Evolutionary conservation across 2,329 filamentous ascomycete genomes (phyloP).

Genomic region (Dactylellina parvicollis): DNA sequence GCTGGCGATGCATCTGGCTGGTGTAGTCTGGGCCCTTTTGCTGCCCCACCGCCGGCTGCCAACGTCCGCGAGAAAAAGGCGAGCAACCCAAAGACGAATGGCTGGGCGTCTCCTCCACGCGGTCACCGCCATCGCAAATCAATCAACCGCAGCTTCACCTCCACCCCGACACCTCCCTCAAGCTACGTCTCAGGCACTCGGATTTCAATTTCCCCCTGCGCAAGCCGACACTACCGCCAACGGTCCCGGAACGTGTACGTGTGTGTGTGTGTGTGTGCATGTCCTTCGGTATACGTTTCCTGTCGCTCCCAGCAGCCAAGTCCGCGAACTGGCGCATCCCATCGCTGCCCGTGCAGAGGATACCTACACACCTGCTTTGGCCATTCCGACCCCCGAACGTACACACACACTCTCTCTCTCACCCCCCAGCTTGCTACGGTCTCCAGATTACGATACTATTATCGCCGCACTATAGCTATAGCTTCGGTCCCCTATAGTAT

Average conservation of each 20-base stretch:
- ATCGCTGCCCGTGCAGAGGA: not conserved
- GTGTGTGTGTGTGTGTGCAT: not conserved
- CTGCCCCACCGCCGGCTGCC: constrained; percentile 11
- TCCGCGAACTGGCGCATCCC: constrained; percentile 25
- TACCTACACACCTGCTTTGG: not conserved
- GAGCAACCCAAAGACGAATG: constrained; percentile 2
- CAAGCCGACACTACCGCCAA: not conserved
- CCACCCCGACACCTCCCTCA: not conserved
- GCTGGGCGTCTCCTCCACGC: not conserved
- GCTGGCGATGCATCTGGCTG: too few relatives aligned
- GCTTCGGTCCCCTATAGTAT: not conserved
- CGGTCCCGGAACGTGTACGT: too few relatives aligned
- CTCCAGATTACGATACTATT: not conserved
- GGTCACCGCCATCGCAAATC: constrained; percentile 9
- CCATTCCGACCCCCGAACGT: not conserved
- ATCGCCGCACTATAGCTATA: constrained; percentile 8
- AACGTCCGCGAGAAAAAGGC: constrained; percentile 1
- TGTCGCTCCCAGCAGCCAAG: constrained; percentile 15
- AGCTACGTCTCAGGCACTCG: not conserved
- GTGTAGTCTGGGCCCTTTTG: not conserved
- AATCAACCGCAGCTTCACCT: not conserved
- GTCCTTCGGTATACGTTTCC: constrained; percentile 1
- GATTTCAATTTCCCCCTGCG: too few relatives aligned
- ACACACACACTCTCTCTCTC: not conserved
- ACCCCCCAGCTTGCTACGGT: not conserved